Evolutionary conservation across 1,139 yeast genomes (phyloP).

Genomic region (Debaryomycetaceae sp.): DNA sequence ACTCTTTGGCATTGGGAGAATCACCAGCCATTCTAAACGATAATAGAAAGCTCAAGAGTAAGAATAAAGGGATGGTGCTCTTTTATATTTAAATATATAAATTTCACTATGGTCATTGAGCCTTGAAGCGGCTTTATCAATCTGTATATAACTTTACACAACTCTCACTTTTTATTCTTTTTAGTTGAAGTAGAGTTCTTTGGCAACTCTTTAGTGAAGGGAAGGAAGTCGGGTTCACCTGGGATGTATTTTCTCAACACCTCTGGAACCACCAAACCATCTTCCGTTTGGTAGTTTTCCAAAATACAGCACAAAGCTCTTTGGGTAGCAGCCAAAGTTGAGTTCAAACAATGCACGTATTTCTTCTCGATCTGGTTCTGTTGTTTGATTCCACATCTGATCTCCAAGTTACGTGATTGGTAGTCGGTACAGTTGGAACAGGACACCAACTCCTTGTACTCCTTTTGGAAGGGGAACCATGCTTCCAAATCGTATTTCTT

Average conservation of each 20-base stretch:
- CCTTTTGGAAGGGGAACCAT: slow-evolving; percentile 99
- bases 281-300: slow-evolving; percentile 97
- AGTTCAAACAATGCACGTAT: slow-evolving; percentile 97
- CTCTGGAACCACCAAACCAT: slow-evolving; percentile 90
- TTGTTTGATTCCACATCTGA: slow-evolving; percentile 97
- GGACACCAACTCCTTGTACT: slow-evolving; percentile 95
- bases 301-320: slow-evolving; percentile 96
- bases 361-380: slow-evolving; percentile 94
- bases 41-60: no score
- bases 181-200: slow-evolving; percentile 87
- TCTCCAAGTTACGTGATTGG: slow-evolving; percentile 97
- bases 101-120: not conserved
- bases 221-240: slow-evolving; percentile 96
- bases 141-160: not conserved
- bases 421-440: slow-evolving; percentile 99
- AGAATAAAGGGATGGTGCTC: no score
- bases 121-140: not conserved
- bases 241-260: slow-evolving; percentile 95
- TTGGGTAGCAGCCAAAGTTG: slow-evolving; percentile 96
- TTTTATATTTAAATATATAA: no score
- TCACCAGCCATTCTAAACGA: no score
- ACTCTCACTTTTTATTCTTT: slow-evolving; percentile 37
- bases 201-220: slow-evolving; percentile 86
- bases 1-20: no score
- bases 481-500: slow-evolving; percentile 98